Base-by-base conservation (phyloP, 1,284 basidiomycete species). In the Cystobasidiaceae sp. region DNA sequence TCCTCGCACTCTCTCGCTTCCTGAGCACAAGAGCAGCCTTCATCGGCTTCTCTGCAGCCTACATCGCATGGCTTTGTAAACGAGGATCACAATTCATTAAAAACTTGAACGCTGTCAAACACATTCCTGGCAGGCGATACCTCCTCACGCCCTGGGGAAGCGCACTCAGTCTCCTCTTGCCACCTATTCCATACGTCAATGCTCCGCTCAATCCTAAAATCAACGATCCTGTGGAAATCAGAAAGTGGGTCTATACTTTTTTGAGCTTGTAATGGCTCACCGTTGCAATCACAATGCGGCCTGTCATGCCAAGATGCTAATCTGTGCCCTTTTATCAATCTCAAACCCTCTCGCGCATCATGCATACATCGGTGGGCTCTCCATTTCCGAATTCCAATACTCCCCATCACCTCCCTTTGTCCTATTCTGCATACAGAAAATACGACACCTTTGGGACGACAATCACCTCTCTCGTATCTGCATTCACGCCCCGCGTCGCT, bases 171-270 rank as follows among this genome's bases (percentile, higher is more conserved):
- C 28, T 57, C 37, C 37, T 57, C 28, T 21, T 48, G 28, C 57
- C 43, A 6, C 15, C 48, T 28, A 62, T 62, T 5, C 48, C 48
- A 13, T 62, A 62, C 48, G 54, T 62, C 37, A 62, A 41, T 25
- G 46, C 49, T 6, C 48, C 48, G 13, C 39, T 62, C 19, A 54
- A 52, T n/a, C 23, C n/a, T 13, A 30, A 39, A 33, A 34, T 43
- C 32, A 62, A 62, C 30, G 59, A 62, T 45, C 23, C 59, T 8
- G 30, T 39, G 21, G 39, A 17, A 7, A 19, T 25, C 13, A 21
- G 59, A 13, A 45, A 51, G 27, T n/a, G n/a, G n/a, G n/a, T n/a
- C n/a, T n/a, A n/a, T n/a, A n/a, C n/a, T n/a, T n/a, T n/a, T n/a
- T n/a, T n/a, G n/a, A n/a, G n/a, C n/a, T n/a, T n/a, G n/a, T n/a